These are phyloP conservation scores for Monosporascus sp. DNA, from an alignment of 2,329 filamentous ascomycete species.

Conservation along the genomic window DNA sequence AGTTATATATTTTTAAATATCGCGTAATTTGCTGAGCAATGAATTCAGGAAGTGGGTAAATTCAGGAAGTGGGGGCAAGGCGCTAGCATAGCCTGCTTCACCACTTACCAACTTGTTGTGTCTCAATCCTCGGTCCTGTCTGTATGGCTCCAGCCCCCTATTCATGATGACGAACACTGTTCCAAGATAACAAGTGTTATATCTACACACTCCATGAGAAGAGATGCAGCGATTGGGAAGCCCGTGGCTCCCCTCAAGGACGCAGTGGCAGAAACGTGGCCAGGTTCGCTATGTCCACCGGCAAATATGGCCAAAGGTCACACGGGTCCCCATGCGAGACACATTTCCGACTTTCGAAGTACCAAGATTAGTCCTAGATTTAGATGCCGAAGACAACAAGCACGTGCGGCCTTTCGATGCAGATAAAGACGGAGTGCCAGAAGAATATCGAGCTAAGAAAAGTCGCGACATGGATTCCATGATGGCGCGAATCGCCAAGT, in stretches of 20 bases:
- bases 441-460: not conserved
- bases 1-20: no score
- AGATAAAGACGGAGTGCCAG: slow-evolving; percentile 27
- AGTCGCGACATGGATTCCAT: slow-evolving; percentile 26
- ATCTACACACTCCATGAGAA: slow-evolving; percentile 2
- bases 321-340: slow-evolving; percentile 9
- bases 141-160: no score
- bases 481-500: slow-evolving; percentile 19
- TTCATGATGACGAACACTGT: not conserved
- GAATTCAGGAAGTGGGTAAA: no score
- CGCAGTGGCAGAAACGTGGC: slow-evolving; percentile 1
- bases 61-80: no score
- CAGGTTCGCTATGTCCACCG: slow-evolving; percentile 5
- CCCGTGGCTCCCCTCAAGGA: slow-evolving; percentile 6
- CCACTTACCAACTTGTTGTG: no score
- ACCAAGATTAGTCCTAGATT: slow-evolving; percentile 42
- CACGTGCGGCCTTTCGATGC: slow-evolving; percentile 37
- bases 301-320: not conserved
- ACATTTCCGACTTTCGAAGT: slow-evolving; percentile 25
- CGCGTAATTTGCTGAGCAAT: no score
- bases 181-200: slow-evolving; percentile 6
- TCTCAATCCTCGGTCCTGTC: no score
- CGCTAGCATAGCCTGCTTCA: no score
- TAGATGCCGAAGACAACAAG: slow-evolving; percentile 42
- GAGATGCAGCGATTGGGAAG: slow-evolving; percentile 16